Evolutionary conservation across 495 filamentous ascomycete genomes (phyloP), one percentile per base, ranked within the genome.

Genomic region (Neurospora sp.): DNA sequence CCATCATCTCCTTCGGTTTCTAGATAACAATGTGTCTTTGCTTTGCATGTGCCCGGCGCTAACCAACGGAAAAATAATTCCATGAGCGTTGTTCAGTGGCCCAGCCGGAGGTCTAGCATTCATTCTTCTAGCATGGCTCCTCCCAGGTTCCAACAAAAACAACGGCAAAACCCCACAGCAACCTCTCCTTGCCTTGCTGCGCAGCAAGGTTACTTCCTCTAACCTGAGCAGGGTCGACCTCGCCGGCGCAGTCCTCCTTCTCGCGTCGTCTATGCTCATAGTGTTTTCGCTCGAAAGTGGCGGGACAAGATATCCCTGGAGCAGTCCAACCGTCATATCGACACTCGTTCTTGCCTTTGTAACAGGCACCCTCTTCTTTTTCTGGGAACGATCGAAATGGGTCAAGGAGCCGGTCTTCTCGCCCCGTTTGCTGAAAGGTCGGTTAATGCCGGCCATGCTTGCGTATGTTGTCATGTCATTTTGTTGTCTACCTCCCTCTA

Each of bases 221-320:
- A 70, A 22, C 44, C 44, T 48, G 12, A 70, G 45, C 39, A 75
- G 79, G 3, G 69, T 82, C 14, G 79, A 81, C 39, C 40, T 74
- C 35, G 14, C 76, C 1, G 79, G 79, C 12, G 78, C 74, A 4
- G 40, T 78, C 14, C 40, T 79, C 3, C 48, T 75, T 4, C 73
- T 81, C 1, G 73, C 72, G 9, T 75, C 77, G 0, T 79, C 78
- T 1, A 72, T 79, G 7, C 40, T 79, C 8, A 71, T 83, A 9
- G 79, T 81, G 0, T 81, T 80, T 37, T 79, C 78, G 9, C 75
- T 83, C 14, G 74, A 83, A 40, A 74, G 78, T 70, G 80, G 73
- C 9, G 80, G 77, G 0, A 71, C 72, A 27, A 53, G 18, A 7
- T 75, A 78, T 59, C 59, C 70, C 0, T 76, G 76, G 76, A 59